Percentiles rank a stretch among this genome's conserved stretches.
phyloP scores from a whole-genome alignment of 371 early-diverging fungal species.

The Mucor irregularis region DNA sequence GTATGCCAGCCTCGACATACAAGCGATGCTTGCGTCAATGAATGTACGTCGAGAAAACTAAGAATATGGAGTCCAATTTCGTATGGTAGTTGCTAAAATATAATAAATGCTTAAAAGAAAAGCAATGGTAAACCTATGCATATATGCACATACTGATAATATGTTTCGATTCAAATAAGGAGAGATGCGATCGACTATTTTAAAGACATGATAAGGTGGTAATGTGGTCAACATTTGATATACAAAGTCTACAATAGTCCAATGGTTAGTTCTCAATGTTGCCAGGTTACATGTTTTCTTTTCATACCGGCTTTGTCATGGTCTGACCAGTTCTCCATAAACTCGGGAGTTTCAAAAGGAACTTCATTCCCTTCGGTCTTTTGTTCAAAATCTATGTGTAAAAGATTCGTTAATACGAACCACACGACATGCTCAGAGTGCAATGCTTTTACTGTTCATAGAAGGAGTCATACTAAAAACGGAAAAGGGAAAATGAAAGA shows the following conservation, averaged over 20 bases:
- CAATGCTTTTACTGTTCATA: too few relatives aligned
- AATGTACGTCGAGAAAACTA: conserved; percentile 46
- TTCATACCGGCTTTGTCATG: conserved; percentile 60
- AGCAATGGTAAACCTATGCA: neutral
- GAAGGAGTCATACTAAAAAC: too few relatives aligned
- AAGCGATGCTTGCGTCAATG: conserved; percentile 47
- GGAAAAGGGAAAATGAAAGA: too few relatives aligned
- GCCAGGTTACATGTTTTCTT: neutral
- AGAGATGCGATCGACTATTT: conserved; percentile 30
- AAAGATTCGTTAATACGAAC: too few relatives aligned
- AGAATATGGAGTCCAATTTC: conserved; percentile 67
- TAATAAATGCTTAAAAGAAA: neutral
- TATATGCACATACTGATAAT: conserved; percentile 18
- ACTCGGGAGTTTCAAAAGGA: conserved; percentile 15
- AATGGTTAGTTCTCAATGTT: neutral
- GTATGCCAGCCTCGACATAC: conserved; percentile 68
- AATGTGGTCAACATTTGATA: conserved; percentile 18
- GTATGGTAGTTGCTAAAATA: conserved; percentile 57
- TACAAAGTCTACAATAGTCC: conserved; percentile 11
- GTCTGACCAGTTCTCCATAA: conserved; percentile 52
- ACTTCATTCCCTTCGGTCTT: too few relatives aligned
- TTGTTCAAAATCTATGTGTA: too few relatives aligned
- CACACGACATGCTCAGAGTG: too few relatives aligned
- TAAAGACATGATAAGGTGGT: conserved; percentile 9
- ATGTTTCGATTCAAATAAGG: conserved; percentile 67